Evolutionary conservation across 2,329 filamentous ascomycete genomes (phyloP), one percentile per base, ranked within the genome.

Genomic region (Penicillium capsulatum): DNA sequence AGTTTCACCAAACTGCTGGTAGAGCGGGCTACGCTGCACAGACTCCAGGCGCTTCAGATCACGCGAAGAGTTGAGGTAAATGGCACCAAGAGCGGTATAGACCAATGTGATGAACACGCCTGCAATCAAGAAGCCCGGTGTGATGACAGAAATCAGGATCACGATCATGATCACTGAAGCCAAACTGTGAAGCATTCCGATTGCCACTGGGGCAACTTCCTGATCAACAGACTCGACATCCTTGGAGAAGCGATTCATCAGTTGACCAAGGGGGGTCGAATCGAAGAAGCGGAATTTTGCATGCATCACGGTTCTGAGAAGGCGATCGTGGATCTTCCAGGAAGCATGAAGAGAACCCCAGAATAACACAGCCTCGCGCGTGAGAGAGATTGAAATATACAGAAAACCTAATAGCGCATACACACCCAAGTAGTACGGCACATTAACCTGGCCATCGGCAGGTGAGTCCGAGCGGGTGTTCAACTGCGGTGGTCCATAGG

Each of bases 231-330:
- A 82, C 63, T 98, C 90, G 10, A 98, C 79, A 63, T 98, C 92
- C 66, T 97, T 97, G 63, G 91, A 97, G 69, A 98, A 98, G 14
- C 92, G 81, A 66, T 98, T 98, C 83, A 97, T 97, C 57, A 98
- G 76, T 66, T 96, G 91, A 9, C 92, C 92, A 0, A 97, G 77
- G 2, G 92, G 92, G 0, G 92, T 98, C 1, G 91, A 85, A 59
- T 98, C 92, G 58, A 98, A 98, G 70, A 98, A 98, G 60, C 86
- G 89, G 74, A 98, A 97, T 61, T 89, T 91, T 19, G 92, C 92
- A 51, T 90, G 81, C 10, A 87, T 84, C 16, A 98, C 81, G 1
- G 84, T 75, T 17, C 79, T 75, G 62, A 98, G 84, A 38, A 98
- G 73, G 24, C 78, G 73, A 50, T 83, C 76, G 62, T 98, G 92